Percentiles rank a stretch among this genome's conserved stretches.
Evolutionary conservation across 2,329 filamentous ascomycete genomes (phyloP).

Genomic region (Ceratocystis papillata): DNA sequence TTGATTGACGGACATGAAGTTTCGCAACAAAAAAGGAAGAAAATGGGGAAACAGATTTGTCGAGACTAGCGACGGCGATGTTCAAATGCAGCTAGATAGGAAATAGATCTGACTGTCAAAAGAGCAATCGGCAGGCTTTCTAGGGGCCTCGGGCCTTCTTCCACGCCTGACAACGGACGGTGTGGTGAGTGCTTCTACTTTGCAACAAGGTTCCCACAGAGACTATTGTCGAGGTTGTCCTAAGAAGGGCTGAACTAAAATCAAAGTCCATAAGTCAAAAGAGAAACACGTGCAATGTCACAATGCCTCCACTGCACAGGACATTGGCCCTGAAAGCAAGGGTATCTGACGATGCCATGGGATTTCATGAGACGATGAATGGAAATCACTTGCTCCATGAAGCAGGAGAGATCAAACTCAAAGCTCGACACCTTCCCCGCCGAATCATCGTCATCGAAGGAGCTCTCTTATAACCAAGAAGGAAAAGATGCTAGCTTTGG

Average conservation of each 20-base stretch:
- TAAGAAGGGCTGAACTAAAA: not conserved
- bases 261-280: not conserved
- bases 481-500: not conserved
- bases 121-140: conserved; percentile 9
- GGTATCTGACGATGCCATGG: not conserved
- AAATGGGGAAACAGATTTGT: conserved; percentile 10
- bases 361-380: not conserved
- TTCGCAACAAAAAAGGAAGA: not conserved
- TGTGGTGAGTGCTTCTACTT: not conserved
- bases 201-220: conserved; percentile 9
- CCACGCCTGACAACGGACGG: conserved; percentile 6
- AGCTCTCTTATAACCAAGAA: not conserved
- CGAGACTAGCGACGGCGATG: not conserved
- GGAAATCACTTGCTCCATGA: conserved; percentile 14
- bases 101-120: conserved; percentile 14
- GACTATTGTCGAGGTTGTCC: not conserved
- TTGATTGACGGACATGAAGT: conserved; percentile 4
- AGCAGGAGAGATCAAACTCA: not conserved
- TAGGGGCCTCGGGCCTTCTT: conserved; percentile 13
- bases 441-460: conserved; percentile 9
- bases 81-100: not conserved
- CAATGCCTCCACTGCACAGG: not conserved
- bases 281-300: not conserved
- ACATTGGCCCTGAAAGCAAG: not conserved
- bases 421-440: not conserved